Conservation (phyloP, 2,329 filamentous ascomycete genomes). For the Verticillium nonalfalfae region DNA sequence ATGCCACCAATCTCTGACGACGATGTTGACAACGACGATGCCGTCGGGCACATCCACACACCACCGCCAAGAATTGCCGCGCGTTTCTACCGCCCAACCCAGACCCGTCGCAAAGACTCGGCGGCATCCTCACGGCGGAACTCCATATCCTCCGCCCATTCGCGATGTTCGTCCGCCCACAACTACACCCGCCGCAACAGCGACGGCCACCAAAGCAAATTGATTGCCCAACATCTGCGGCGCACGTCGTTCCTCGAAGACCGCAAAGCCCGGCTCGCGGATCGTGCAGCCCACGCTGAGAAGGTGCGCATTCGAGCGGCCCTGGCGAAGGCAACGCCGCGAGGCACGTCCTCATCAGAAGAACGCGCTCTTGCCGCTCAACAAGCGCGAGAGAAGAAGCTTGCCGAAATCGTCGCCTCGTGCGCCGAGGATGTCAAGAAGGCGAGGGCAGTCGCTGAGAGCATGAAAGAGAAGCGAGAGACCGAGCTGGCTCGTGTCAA, state of each 20-base stretch:
- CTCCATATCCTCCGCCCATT: slow-evolving; percentile 71
- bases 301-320: slow-evolving; percentile 74
- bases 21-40: slow-evolving; percentile 26
- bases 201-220: slow-evolving; percentile 63
- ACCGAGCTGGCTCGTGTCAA: slow-evolving; percentile 64
- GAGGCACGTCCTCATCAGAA: slow-evolving; percentile 61
- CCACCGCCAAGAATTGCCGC: slow-evolving; percentile 73
- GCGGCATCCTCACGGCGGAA: slow-evolving; percentile 74
- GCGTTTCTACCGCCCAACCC: slow-evolving; percentile 65
- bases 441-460: slow-evolving; percentile 76
- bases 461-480: slow-evolving; percentile 74
- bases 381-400: slow-evolving; percentile 70
- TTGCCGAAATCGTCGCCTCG: slow-evolving; percentile 73
- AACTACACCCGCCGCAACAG: slow-evolving; percentile 42
- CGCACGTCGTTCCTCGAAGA: slow-evolving; percentile 76
- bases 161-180: slow-evolving; percentile 56
- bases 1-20: slow-evolving; percentile 27
- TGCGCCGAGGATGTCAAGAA: slow-evolving; percentile 80
- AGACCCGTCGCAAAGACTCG: slow-evolving; percentile 65
- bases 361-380: slow-evolving; percentile 73
- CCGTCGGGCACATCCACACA: slow-evolving; percentile 36
- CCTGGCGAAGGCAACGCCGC: slow-evolving; percentile 62
- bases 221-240: slow-evolving; percentile 72
- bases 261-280: slow-evolving; percentile 71
- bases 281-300: slow-evolving; percentile 75